A percentile compares a stretch with the other conserved stretches of the same genome.
Evolutionary conservation across 371 early-diverging fungal species (phyloP).

Genomic region (Umbelopsis sp.): DNA sequence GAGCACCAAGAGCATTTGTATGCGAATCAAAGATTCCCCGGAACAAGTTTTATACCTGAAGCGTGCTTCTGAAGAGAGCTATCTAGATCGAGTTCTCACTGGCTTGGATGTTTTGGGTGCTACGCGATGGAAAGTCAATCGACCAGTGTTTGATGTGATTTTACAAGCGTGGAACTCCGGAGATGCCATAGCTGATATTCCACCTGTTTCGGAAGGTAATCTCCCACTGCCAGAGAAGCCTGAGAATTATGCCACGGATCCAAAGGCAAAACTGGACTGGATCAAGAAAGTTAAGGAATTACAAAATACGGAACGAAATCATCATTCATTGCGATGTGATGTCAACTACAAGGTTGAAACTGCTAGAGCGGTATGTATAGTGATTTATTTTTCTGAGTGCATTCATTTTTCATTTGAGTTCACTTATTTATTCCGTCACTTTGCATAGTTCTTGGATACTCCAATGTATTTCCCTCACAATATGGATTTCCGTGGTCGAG

Average conservation of each 20-base stretch:
- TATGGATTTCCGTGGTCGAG: slow-evolving; percentile 97
- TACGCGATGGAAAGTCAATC: slow-evolving; percentile 91
- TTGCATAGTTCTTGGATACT: slow-evolving; percentile 73
- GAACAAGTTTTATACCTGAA: slow-evolving; percentile 82
- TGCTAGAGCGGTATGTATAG: slow-evolving; percentile 78
- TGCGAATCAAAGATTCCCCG: slow-evolving; percentile 77
- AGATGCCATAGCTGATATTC: slow-evolving; percentile 76
- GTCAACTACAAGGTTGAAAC: slow-evolving; percentile 97
- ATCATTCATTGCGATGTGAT: slow-evolving; percentile 89
- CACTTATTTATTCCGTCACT: neutral
- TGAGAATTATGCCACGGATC: slow-evolving; percentile 68
- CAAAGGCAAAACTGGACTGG: slow-evolving; percentile 64
- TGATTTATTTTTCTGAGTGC: neutral
- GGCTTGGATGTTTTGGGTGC: slow-evolving; percentile 91
- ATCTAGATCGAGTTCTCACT: slow-evolving; percentile 68
- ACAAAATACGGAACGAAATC: slow-evolving; percentile 65
- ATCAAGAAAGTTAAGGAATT: slow-evolving; percentile 46
- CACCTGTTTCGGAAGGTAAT: slow-evolving; percentile 48
- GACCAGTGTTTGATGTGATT: slow-evolving; percentile 76
- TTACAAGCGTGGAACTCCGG: slow-evolving; percentile 91
- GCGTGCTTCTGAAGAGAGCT: slow-evolving; percentile 80
- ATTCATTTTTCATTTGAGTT: no score
- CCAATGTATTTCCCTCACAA: slow-evolving; percentile 98
- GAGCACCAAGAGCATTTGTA: slow-evolving; percentile 66
- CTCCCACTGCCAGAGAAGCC: slow-evolving; percentile 65